phyloP scores from a whole-genome alignment of 306 rosid genomes.

The Astragalus glycyphyllos region DNA sequence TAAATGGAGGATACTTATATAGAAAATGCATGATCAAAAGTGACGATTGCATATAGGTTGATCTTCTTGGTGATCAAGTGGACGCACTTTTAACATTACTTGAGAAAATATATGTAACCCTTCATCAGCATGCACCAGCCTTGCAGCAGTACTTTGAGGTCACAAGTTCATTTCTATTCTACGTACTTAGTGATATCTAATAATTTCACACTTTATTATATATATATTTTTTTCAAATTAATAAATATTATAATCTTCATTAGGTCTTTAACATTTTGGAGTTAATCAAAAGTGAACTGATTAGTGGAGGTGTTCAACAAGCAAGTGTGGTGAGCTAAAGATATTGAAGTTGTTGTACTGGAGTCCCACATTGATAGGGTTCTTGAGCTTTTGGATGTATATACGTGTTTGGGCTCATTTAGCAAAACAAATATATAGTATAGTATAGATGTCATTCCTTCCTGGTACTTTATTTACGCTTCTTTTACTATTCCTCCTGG shows the following conservation, averaged over 20 bases:
- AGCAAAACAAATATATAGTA: too few species aligned
- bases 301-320: constrained; percentile 35
- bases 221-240: background rate
- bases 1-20: too few species aligned
- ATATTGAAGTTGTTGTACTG: too few species aligned
- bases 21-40: too few species aligned
- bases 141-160: constrained; percentile 73
- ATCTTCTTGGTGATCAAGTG: constrained; percentile 95
- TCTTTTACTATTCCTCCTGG: too few species aligned
- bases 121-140: constrained; percentile 63
- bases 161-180: constrained; percentile 9
- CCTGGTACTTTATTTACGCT: too few species aligned
- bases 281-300: constrained; percentile 57
- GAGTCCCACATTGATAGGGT: too few species aligned
- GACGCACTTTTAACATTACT: constrained; percentile 66
- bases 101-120: constrained; percentile 62
- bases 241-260: constrained; percentile 8
- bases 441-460: too few species aligned
- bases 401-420: too few species aligned
- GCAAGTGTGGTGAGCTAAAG: constrained; percentile 15
- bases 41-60: constrained; percentile 65
- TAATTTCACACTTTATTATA: constrained; percentile 3
- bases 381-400: too few species aligned
- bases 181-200: background rate
- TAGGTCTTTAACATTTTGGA: constrained; percentile 66